Base-by-base conservation (phyloP, 2,329 filamentous ascomycete species). In the Beauveria sp. region DNA sequence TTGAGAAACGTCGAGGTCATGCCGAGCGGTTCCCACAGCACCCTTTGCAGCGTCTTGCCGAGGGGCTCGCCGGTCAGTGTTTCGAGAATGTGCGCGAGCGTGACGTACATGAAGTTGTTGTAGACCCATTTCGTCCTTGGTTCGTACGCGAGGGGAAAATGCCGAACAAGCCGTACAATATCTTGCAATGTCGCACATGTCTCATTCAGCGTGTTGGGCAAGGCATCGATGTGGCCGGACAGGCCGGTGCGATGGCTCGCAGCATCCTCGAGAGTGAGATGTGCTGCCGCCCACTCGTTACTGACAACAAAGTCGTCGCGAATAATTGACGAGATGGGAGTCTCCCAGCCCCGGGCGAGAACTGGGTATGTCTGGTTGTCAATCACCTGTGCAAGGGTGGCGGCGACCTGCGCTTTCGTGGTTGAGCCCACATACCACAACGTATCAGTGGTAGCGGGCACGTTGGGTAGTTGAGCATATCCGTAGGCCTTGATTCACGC, bases 371-470 rank as follows among this genome's bases (percentile, higher is more conserved):
- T 41, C 9, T 79, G 72, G 22, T 76, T 74, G 6, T 83, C 71
- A 8, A 85, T 76, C 2, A 83, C 66, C 1, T 79, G 76, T 1
- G 84, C 68, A 2, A 86, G 67, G 0, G 75, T 73, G 1, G 81
- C 81, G 0, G 78, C 76, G 0, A 78, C 80, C 51, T 83, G 77
- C 2, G 81, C 79, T 66, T 86, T 86, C 18, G 81, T 84, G 1
- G 77, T 84, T 46, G 81, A 84, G 2, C 77, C 84, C 4, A 74
- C 75, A 61, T 80, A 82, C 71, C 81, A 85, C 2, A 86, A 71
- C 0, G 82, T 84, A 30, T 79, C 71, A 59, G 56, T 73, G 66
- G 65, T 76, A 62, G 63, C 78, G 69, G 63, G 75, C 71, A 30
- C 73, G 73, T 76, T 78, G 64, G 64, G 70, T 24, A 71, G 37